Base-by-base conservation (phyloP, 179 eudicot genomes). In the Vitellaria paradoxa region DNA sequence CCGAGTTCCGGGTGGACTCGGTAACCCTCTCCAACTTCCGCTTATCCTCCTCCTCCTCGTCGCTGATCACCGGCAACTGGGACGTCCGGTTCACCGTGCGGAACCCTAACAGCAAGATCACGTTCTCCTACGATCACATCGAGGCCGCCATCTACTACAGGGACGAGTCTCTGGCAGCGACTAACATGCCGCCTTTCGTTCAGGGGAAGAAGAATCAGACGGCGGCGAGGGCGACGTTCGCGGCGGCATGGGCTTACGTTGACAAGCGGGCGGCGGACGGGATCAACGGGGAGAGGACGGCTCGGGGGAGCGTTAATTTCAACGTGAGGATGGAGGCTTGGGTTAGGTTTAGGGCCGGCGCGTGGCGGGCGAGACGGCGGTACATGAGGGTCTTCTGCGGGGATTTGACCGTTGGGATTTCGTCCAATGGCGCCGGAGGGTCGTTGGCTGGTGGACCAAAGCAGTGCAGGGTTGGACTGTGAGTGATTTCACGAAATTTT, bases 101-200 rank as follows among this genome's bases (percentile, higher is more conserved):
- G 5, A 89, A 89, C 83, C 92, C 92, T 18, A 89, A 88, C 77
- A 69, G 61, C 69, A 85, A 89, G 53, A 69, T 84, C 72, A 80
- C 73, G 14, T 77, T 89, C 52, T 50, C 52, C 40, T 89, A 79
- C 79, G 89, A 85, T 45, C 55, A 68, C 21, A 52, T 85, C 46
- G 77, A 75, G 10, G 82, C 85, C 7, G 47, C 15, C 8, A 55
- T 84, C 4, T 83, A 9, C 70, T 87, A 83, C 75, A 67, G 67
- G 26, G 50, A 62, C 3, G 70, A 56, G 40, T 18, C 65, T 7
- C 64, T 89, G 0, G 30, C 87, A 1, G 76, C 42, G 20, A 82
- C 86, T 7, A n/a, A 74, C 23, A 21, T 89, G 45, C 75, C 81
- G 8, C 89, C 89, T 14, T 84, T 87, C 26, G 66, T 17, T 26